These are phyloP conservation scores for Rhododendron williamsianum DNA, from an alignment of 148 eudicot genomes.

Conservation along the genomic window DNA sequence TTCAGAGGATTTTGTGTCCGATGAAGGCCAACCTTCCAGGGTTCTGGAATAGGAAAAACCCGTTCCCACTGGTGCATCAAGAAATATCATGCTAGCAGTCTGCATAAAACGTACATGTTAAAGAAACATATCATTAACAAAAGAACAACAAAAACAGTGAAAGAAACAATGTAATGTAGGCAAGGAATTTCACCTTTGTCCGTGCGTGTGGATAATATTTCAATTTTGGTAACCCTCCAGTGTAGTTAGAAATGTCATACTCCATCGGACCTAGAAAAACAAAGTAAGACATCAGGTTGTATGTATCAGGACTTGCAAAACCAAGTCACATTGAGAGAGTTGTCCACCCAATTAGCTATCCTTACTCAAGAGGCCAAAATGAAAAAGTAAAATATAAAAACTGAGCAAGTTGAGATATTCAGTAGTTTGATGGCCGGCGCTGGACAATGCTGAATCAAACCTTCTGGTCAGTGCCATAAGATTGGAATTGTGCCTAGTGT, in stretches of 20 bases:
- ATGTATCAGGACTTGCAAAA: neutral
- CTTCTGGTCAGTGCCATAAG: neutral
- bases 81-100: slow-evolving; percentile 29
- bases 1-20: slow-evolving; percentile 22
- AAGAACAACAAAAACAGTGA: neutral
- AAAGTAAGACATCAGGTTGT: neutral
- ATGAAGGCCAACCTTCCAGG: slow-evolving; percentile 8
- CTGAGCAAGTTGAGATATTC: neutral
- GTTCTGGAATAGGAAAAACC: slow-evolving; percentile 34
- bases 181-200: slow-evolving; percentile 16
- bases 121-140: neutral
- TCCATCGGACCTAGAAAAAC: slow-evolving; percentile 17
- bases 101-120: neutral
- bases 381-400: neutral
- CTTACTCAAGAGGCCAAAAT: neutral
- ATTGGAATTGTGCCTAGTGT: neutral
- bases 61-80: slow-evolving; percentile 32
- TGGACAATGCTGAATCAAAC: neutral
- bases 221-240: slow-evolving; percentile 18
- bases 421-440: neutral
- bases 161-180: neutral
- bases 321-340: neutral
- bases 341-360: neutral
- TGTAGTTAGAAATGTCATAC: slow-evolving; percentile 16
- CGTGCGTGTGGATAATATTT: slow-evolving; percentile 23